These are phyloP conservation scores for Lindgomyces ingoldianus DNA, from an alignment of 495 filamentous ascomycete genomes.

Conservation along the genomic window DNA sequence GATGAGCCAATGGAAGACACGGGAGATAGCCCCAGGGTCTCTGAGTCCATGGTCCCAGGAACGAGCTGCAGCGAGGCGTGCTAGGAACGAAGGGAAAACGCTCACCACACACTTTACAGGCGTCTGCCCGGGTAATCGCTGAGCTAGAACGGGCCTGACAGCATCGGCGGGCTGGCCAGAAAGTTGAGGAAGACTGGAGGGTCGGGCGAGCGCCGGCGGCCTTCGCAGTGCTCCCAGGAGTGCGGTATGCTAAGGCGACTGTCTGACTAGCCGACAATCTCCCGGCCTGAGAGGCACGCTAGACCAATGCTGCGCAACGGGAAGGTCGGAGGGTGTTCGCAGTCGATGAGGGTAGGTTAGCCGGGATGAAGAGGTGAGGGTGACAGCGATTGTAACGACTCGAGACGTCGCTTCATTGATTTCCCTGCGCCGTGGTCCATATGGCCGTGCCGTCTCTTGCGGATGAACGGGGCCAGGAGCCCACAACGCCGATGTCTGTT, in stretches of 20 bases:
- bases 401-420: not conserved
- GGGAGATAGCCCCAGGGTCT: not conserved
- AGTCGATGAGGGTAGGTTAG: constrained; percentile 1
- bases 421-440: not conserved
- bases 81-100: not conserved
- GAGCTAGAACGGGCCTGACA: not conserved
- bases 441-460: not conserved
- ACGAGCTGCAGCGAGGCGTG: not conserved
- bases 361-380: not conserved
- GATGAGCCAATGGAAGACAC: not conserved
- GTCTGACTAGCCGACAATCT: constrained; percentile 21
- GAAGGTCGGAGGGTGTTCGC: constrained; percentile 3
- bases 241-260: not conserved
- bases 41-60: not conserved
- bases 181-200: not conserved
- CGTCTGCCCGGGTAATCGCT: too few relatives aligned
- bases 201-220: constrained; percentile 6
- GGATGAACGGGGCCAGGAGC: not conserved
- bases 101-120: constrained; percentile 1
- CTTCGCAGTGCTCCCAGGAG: too few relatives aligned
- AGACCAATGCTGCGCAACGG: not conserved
- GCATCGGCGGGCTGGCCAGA: constrained; percentile 2
- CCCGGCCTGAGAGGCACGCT: constrained; percentile 4
- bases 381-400: not conserved
- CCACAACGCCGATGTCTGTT: too few relatives aligned